A percentile compares a stretch with the other conserved stretches of the same genome.
These are phyloP conservation scores for Eimeria acervulina DNA, from an alignment of 169 alveolate species.

Conservation along the genomic window DNA sequence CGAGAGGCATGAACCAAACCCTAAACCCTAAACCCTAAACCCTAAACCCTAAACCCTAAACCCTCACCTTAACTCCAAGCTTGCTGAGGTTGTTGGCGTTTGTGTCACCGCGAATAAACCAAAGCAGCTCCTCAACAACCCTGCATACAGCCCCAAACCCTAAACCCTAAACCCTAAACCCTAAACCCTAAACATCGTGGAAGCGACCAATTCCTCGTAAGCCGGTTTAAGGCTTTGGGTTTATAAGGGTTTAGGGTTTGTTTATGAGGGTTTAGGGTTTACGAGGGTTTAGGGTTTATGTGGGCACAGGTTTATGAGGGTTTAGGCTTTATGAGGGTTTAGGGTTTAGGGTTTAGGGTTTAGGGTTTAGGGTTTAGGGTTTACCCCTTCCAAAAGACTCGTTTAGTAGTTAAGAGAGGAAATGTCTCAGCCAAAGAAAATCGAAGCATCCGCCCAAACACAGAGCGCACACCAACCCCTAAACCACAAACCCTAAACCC, in stretches of 20 bases:
- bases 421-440: conserved; percentile 95
- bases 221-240: neutral
- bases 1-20: neutral
- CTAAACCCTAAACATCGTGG: neutral
- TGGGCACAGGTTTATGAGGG: no score
- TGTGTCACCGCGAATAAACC: conserved; percentile 98
- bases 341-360: neutral
- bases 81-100: conserved; percentile 96
- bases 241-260: neutral
- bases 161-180: conserved; percentile 2
- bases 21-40: neutral
- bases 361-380: neutral
- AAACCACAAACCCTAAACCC: conserved; percentile 12
- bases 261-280: neutral
- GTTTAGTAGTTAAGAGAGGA: conserved; percentile 98
- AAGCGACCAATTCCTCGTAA: neutral
- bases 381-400: conserved; percentile 96
- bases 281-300: neutral
- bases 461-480: conserved; percentile 86
- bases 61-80: conserved; percentile 92
- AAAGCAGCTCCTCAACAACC: conserved; percentile 96
- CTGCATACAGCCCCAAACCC: conserved; percentile 60
- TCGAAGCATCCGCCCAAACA: conserved; percentile 97
- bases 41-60: neutral
- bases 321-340: no score